Evolutionary conservation across 2,329 filamentous ascomycete genomes (phyloP).

Genomic region (Talaromyces sp.): DNA sequence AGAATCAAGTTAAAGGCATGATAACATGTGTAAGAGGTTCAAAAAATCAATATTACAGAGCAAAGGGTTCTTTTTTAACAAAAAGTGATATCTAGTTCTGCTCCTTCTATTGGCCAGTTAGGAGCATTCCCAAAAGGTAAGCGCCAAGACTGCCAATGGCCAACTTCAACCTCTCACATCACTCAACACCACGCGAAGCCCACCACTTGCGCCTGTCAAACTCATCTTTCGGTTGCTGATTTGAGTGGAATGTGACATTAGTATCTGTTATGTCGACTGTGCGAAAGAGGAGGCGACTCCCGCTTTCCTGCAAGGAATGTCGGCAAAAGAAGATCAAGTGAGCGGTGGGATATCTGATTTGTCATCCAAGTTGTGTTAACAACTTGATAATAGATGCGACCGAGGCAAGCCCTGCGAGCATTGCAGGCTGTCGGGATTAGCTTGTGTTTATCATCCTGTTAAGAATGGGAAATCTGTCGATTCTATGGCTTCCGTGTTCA

Average conservation of each 20-base stretch:
- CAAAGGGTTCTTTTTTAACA: too few relatives aligned
- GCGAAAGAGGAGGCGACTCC: slow-evolving; percentile 8
- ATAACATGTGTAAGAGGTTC: too few relatives aligned
- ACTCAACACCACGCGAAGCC: neutral
- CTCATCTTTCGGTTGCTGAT: neutral
- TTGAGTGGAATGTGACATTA: neutral
- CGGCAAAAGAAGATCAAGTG: slow-evolving; percentile 15
- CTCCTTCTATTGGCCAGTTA: too few relatives aligned
- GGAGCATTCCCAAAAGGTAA: too few relatives aligned
- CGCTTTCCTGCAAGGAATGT: slow-evolving; percentile 1
- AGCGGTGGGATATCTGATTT: slow-evolving; percentile 12
- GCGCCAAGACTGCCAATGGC: neutral
- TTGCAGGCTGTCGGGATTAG: neutral
- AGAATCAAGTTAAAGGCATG: too few relatives aligned
- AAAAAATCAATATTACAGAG: too few relatives aligned
- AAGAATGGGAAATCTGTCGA: neutral
- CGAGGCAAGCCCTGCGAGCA: slow-evolving; percentile 2
- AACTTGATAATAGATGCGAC: slow-evolving; percentile 1
- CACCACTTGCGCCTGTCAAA: neutral
- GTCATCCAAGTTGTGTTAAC: slow-evolving; percentile 27
- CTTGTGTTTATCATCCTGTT: neutral
- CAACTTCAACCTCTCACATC: neutral
- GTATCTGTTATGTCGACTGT: neutral
- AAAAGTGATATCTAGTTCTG: too few relatives aligned
- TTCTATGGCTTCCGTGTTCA: slow-evolving; percentile 4